phyloP scores from a whole-genome alignment of 805 yeast species.

The Candida morakotiae region DNA sequence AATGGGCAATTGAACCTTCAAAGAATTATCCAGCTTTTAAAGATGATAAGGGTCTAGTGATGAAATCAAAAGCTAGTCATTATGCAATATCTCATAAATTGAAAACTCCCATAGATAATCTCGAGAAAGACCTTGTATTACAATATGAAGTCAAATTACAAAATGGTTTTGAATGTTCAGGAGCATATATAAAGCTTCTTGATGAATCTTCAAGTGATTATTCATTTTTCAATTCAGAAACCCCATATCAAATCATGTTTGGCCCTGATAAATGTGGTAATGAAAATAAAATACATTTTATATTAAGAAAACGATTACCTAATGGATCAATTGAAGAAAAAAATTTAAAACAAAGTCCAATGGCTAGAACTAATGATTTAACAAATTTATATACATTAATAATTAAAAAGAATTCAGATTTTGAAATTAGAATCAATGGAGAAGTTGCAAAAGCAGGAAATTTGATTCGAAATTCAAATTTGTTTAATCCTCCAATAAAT shows the following conservation, averaged over 20 bases:
- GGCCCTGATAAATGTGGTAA: constrained; percentile 92
- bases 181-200: constrained; percentile 80
- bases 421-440: constrained; percentile 82
- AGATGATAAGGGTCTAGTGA: constrained; percentile 73
- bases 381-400: constrained; percentile 75
- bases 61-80: constrained; percentile 71
- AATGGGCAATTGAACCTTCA: constrained; percentile 66
- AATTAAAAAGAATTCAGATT: constrained; percentile 59
- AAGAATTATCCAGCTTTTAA: constrained; percentile 48
- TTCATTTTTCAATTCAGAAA: constrained; percentile 52
- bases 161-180: constrained; percentile 78
- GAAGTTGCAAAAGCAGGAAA: constrained; percentile 67
- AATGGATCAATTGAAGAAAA: constrained; percentile 64
- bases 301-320: constrained; percentile 54
- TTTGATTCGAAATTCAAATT: constrained; percentile 45
- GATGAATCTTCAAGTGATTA: constrained; percentile 33
- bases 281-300: constrained; percentile 75
- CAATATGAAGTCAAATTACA: constrained; percentile 90
- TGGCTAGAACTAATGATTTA: constrained; percentile 53
- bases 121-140: constrained; percentile 63
- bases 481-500: constrained; percentile 61
- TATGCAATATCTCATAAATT: constrained; percentile 75
- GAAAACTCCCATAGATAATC: constrained; percentile 54
- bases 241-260: constrained; percentile 85
- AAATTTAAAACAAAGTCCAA: constrained; percentile 63